These are phyloP conservation scores for Penstemon barbatus DNA, from an alignment of 257 asterid genomes.

Conservation along the genomic window DNA sequence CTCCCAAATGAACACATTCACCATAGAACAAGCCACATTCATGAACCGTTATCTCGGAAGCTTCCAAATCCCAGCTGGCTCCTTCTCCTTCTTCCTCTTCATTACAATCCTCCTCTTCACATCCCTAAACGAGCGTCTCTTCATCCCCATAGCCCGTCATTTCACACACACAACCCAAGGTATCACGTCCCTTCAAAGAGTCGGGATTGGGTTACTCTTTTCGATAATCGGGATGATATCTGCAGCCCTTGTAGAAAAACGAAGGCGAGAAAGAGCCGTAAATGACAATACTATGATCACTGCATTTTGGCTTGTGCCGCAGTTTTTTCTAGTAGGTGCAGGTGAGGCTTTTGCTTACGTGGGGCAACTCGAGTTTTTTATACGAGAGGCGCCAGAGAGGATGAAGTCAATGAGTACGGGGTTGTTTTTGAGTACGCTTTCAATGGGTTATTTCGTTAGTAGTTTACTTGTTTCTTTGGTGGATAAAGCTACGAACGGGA, in stretches of 20 bases:
- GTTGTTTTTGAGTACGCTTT: conserved; percentile 68
- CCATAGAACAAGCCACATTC: conserved; percentile 85
- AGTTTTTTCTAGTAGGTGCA: conserved; percentile 78
- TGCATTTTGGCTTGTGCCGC: conserved; percentile 87
- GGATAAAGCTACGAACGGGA: conserved; percentile 44
- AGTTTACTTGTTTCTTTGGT: conserved; percentile 71
- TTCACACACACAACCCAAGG: conserved; percentile 61
- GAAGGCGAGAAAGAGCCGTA: conserved; percentile 33
- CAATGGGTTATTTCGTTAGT: conserved; percentile 79
- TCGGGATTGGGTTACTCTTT: conserved; percentile 69
- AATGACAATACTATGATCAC: conserved; percentile 28
- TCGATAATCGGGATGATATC: conserved; percentile 71
- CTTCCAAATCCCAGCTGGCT: conserved; percentile 66
- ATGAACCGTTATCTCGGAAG: conserved; percentile 60
- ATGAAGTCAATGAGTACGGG: conserved; percentile 96
- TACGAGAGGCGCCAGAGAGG: conserved; percentile 81
- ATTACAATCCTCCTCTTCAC: conserved; percentile 71
- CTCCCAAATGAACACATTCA: conserved; percentile 88
- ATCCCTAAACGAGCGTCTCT: conserved; percentile 61
- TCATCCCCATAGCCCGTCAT: conserved; percentile 58
- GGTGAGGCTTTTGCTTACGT: conserved; percentile 92
- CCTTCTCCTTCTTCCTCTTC: conserved; percentile 78
- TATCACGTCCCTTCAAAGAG: conserved; percentile 66
- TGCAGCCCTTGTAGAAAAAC: conserved; percentile 59
- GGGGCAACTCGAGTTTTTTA: conserved; percentile 89